Evolutionary conservation across 345 rosid species (phyloP), one percentile per base, ranked within the genome.

Genomic region (Aquilaria yunnanensis): DNA sequence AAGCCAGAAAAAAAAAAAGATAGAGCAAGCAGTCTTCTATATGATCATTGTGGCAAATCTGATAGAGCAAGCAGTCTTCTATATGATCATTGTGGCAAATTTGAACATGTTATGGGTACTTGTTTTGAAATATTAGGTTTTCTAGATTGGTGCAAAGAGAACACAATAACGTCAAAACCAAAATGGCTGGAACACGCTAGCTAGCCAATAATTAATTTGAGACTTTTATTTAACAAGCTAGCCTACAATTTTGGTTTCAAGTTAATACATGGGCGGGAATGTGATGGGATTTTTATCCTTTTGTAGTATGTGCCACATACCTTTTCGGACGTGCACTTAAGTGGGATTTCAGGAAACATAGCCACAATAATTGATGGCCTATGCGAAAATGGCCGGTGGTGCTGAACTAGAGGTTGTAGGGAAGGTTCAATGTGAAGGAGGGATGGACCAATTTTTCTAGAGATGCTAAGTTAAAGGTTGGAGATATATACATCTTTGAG

Each of bases 301-400:
- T 23, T 71, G 68, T 73, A 67, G 73, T 37, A 41, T 61, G 73
- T 66, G 12, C 63, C 57, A 5, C 0, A 2, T 32, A 34, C 16
- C 12, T 65, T 65, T 65, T 34, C n/a, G 8, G 9, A 0, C 0
- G 37, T 23, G 37, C 50, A 13, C 14, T 34, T 57, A 2, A 51
- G 31, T 14, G 31, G 9, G 31, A 10, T 16, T 51, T 2, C 9
- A 16, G 3, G 10, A 1, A 10, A 51, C 9, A 16, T 54, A 7
- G 7, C 7, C 51, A 54, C 12, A 16, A 0, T 60, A 2, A 23
- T 45, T 47, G 51, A 32, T 67, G 32, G 30, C 16, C 47, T 13
- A 59, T 54, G 31, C 54, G 49, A 10, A 45, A 12, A 34, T 54
- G 54, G 55, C 9, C 11, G n/a, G 34, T 33, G 5, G 14, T 5